Evolutionary conservation across 306 rosid genomes (phyloP).

Genomic region (Carpinus viminea): DNA sequence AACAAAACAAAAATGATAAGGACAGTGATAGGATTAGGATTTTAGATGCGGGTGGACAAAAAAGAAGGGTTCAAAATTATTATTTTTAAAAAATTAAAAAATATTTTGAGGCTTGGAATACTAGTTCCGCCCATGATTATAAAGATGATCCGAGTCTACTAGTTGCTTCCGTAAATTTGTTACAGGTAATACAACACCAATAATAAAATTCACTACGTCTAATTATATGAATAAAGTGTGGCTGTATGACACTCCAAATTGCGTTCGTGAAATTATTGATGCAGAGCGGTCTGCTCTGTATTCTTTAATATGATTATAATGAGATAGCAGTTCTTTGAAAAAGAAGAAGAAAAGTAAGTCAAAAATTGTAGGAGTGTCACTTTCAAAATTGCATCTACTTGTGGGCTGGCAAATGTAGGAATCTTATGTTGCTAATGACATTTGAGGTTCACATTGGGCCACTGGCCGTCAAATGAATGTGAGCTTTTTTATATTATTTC

Average conservation of each 20-base stretch:
- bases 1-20: too few species aligned
- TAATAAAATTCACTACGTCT: neutral
- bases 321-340: neutral
- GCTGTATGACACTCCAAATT: too few species aligned
- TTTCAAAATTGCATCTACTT: neutral
- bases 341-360: neutral
- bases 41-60: too few species aligned
- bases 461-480: neutral
- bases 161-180: neutral
- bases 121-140: too few species aligned
- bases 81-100: too few species aligned
- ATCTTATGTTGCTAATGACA: neutral
- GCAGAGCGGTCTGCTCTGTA: too few species aligned
- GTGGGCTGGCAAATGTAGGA: neutral
- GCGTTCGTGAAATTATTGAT: too few species aligned
- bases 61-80: too few species aligned
- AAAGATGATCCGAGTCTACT: neutral
- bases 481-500: neutral
- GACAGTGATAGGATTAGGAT: too few species aligned
- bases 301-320: too few species aligned
- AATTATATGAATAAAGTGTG: neutral
- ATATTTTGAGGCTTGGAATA: too few species aligned
- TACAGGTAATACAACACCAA: neutral
- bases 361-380: neutral
- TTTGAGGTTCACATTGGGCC: neutral